These are phyloP conservation scores for Ocimum tenuiflorum DNA, from an alignment of 257 asterid genomes.

Conservation along the genomic window DNA sequence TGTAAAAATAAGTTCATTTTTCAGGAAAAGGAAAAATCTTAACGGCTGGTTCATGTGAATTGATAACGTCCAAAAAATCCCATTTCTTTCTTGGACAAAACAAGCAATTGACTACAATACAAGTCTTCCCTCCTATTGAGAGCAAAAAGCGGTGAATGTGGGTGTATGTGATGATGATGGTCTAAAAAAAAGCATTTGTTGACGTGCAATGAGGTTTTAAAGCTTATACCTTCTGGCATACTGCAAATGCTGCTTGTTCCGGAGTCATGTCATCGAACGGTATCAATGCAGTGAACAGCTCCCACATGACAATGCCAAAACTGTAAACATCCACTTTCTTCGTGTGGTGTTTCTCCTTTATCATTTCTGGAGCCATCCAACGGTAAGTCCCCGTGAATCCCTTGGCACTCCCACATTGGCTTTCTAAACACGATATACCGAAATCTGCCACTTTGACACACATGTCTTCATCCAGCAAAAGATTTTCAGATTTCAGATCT, in stretches of 20 bases:
- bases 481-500: conserved; percentile 90
- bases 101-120: no score
- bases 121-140: no score
- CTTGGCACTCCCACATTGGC: conserved; percentile 88
- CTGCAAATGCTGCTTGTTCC: conserved; percentile 97
- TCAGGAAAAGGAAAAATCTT: no score
- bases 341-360: conserved; percentile 79
- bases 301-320: conserved; percentile 87
- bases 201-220: no score
- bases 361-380: conserved; percentile 99
- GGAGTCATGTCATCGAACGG: conserved; percentile 95
- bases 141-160: no score
- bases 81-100: no score
- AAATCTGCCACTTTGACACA: conserved; percentile 91
- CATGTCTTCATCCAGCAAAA: conserved; percentile 78
- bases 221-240: conserved; percentile 79
- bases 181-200: no score
- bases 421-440: conserved; percentile 87
- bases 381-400: conserved; percentile 97
- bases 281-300: conserved; percentile 80
- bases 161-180: no score
- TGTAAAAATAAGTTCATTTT: no score
- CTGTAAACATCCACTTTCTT: conserved; percentile 94
- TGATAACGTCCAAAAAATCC: no score
- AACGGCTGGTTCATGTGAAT: no score